Base-by-base conservation (phyloP, 306 rosid genomes). In the Mucuna pruriens region DNA sequence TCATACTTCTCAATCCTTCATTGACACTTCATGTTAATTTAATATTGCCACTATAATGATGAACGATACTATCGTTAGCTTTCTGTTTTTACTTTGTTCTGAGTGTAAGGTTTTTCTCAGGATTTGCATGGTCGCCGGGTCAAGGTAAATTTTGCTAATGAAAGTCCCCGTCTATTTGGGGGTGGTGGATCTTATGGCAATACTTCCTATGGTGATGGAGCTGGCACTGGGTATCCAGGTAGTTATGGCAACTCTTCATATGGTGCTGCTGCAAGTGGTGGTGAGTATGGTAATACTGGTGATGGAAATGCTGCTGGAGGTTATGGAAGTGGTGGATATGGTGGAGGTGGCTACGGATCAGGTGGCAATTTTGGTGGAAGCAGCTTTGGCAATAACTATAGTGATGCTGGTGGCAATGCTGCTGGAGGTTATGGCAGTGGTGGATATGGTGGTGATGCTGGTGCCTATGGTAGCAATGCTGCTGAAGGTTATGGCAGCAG, bases 61-160 rank as follows among this genome's bases (percentile, higher is more conserved):
- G 12, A 22, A 55, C 68, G 10, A 29, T 15, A 26, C 10, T 25
- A 26, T 40, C 10, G 25, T 45, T 80, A 17, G 64, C 63, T 54
- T 52, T 40, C 4, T 42, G 40, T 39, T 7, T 3, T 46, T 16
- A 29, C 42, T 57, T 73, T 11, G 2, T 38, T 72, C 11, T 61
- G 10, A 69, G 31, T 71, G 9, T 16, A 15, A 71, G 31, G 7
- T 2, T 57, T 51, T 55, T 86, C 23, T 66, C 71, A 93, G 97
- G 97, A 92, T 12, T 92, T 92, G 54, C 89, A 91, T 74, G 95
- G 97, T 70, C 97, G 92, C 26, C 66, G 46, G 0, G 86, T 92
- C 10, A 86, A 80, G 86, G 94, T 92, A 70, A 89, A 87, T 60
- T 92, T 88, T 86, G 95, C 97, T 12, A 85, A 48, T 57, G 95